These are phyloP conservation scores for Penicillium sp. DNA, from an alignment of 2,329 filamentous ascomycete genomes.

Conservation along the genomic window DNA sequence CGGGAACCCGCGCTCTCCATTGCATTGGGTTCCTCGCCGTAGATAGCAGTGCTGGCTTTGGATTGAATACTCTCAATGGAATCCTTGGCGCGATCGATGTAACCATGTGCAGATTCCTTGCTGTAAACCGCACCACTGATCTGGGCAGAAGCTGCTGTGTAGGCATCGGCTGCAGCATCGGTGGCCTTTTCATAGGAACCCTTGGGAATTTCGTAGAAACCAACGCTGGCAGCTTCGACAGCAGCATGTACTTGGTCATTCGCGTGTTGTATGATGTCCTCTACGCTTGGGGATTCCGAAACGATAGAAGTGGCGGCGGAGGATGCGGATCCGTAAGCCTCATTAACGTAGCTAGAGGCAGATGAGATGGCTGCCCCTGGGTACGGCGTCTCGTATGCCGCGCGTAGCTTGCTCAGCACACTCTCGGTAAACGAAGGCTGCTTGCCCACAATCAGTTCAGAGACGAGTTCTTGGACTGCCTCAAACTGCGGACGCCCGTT, in stretches of 20 bases:
- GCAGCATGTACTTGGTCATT: constrained; percentile 57
- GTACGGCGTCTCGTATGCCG: constrained; percentile 66
- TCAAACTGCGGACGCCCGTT: constrained; percentile 64
- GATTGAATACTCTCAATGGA: constrained; percentile 55
- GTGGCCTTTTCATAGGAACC: constrained; percentile 55
- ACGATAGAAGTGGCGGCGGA: constrained; percentile 37
- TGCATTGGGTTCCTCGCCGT: constrained; percentile 47
- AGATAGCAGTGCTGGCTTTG: constrained; percentile 57
- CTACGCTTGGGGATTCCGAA: constrained; percentile 57
- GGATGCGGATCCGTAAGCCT: constrained; percentile 45
- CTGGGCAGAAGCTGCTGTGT: constrained; percentile 50
- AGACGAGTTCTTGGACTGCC: constrained; percentile 68
- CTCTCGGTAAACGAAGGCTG: constrained; percentile 81
- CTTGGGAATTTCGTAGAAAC: constrained; percentile 58
- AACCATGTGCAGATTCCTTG: constrained; percentile 50
- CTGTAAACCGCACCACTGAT: constrained; percentile 58
- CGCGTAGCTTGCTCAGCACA: constrained; percentile 68
- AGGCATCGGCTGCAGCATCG: constrained; percentile 53
- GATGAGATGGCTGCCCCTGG: constrained; percentile 41
- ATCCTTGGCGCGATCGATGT: constrained; percentile 53
- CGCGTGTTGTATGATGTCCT: constrained; percentile 57
- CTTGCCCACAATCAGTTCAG: constrained; percentile 72
- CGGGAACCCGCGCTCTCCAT: constrained; percentile 33
- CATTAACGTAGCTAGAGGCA: constrained; percentile 53
- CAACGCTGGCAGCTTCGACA: constrained; percentile 58